Percentiles rank a stretch among this genome's conserved stretches.
phyloP scores from a whole-genome alignment of 257 asterid species.

The Echites panduratus region DNA sequence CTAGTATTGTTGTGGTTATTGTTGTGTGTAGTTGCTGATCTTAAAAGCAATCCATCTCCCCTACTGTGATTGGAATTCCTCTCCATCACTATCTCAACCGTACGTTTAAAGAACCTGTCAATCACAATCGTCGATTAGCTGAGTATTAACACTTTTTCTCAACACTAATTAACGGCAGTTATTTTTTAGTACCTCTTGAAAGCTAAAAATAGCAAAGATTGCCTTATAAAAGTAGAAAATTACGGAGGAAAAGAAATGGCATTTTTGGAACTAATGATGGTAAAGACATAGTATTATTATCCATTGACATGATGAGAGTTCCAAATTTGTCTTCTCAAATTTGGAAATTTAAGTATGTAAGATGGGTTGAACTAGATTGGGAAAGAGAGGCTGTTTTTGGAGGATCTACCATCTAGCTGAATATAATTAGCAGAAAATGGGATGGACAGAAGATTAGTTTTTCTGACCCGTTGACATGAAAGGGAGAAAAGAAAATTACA shows the following conservation, averaged over 20 bases:
- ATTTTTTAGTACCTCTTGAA: background rate
- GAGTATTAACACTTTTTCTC: background rate
- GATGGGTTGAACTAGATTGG: background rate
- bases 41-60: slow-evolving; percentile 42
- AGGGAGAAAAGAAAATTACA: background rate
- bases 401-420: background rate
- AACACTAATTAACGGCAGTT: slow-evolving; percentile 2
- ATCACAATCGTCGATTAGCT: slow-evolving; percentile 4
- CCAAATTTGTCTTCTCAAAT: background rate
- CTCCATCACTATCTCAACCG: slow-evolving; percentile 42
- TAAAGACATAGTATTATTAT: no score
- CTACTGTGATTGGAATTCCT: slow-evolving; percentile 35
- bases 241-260: background rate
- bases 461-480: background rate
- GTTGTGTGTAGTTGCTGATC: slow-evolving; percentile 27
- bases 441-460: background rate
- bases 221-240: background rate
- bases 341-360: background rate
- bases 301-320: background rate
- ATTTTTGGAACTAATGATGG: background rate
- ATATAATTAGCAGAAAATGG: background rate
- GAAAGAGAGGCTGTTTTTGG: background rate
- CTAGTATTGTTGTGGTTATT: slow-evolving; percentile 36
- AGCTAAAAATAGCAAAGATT: background rate
- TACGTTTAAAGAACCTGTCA: slow-evolving; percentile 25